Evolutionary conservation across 257 asterid genomes (phyloP), one percentile per base, ranked within the genome.

Genomic region (Penstemon newberryi): DNA sequence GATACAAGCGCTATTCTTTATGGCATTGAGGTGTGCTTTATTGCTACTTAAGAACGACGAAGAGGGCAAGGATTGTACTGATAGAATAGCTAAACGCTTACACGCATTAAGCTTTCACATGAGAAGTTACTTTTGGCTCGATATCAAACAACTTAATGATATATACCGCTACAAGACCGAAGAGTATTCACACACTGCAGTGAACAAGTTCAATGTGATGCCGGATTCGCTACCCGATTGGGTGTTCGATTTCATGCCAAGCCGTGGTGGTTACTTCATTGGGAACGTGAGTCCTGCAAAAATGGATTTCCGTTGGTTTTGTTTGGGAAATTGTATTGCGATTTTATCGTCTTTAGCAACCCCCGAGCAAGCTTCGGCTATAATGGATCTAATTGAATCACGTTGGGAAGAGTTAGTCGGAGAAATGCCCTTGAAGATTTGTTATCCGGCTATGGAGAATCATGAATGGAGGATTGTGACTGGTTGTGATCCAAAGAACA

Each of bases 241-340:
- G 97, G 87, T 91, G 72, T 91, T 91, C 2, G 95, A 91, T 69
- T 91, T 91, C 88, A 86, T 91, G 95, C 97, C 97, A 46, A 85
- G 75, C 8, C 88, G 80, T 3, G 97, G 97, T 0, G 97, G 97
- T 10, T 91, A 91, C 65, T 91, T 91, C 76, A 84, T 91, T 0
- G 97, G 97, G 51, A 91, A 91, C 58, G 95, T 91, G 5, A 91
- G 97, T 79, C 97, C 96, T 3, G 95, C 97, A 3, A 84, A 75
- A 69, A 91, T 91, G 97, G 97, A 91, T 38, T 91, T 91, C 73
- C 90, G 97, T 5, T 91, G 97, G 97, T 91, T 91, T 77, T 88
- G 93, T 78, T 71, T 91, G 81, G 97, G 97, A 4, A 91, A 91
- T 56, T 91, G 97, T 25, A 79, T 91, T 3, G 95, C 96, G 2